phyloP scores from a whole-genome alignment of 2,329 filamentous ascomycete genomes.

The Aspergillus udagawae region DNA sequence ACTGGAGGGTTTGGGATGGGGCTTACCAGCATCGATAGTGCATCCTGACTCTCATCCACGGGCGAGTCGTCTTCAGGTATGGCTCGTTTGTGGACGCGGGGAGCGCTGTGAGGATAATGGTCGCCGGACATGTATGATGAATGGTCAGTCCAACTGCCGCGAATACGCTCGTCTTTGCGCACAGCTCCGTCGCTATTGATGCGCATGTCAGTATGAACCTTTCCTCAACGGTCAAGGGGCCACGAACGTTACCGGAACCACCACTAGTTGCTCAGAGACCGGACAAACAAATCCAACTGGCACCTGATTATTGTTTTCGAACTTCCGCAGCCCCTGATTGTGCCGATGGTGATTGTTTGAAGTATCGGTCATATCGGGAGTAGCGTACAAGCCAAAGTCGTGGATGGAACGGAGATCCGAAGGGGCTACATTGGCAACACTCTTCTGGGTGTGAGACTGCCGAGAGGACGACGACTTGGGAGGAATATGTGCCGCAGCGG shows the following conservation, averaged over 20 bases:
- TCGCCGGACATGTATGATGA: conserved; percentile 34
- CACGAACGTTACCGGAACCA: conserved; percentile 20
- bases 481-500: conserved; percentile 11
- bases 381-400: conserved; percentile 16
- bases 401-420: conserved; percentile 17
- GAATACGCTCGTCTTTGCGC: conserved; percentile 28
- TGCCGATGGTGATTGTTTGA: conserved; percentile 13
- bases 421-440: conserved; percentile 8
- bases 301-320: conserved; percentile 1
- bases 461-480: conserved; percentile 11
- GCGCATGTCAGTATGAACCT: conserved; percentile 20
- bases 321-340: conserved; percentile 6
- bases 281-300: conserved; percentile 18
- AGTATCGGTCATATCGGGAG: conserved; percentile 22
- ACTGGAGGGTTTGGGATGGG: not conserved
- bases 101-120: conserved; percentile 18
- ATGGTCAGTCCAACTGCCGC: conserved; percentile 30
- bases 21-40: conserved; percentile 43
- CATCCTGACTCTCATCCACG: conserved; percentile 33
- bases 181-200: conserved; percentile 23
- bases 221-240: conserved; percentile 19
- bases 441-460: conserved; percentile 3
- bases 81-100: conserved; percentile 25
- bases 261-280: conserved; percentile 10
- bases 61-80: conserved; percentile 25